Evolutionary conservation across 768 basidiomycete genomes (phyloP), one percentile per base, ranked within the genome.

Genomic region (Dendrothele bispora): DNA sequence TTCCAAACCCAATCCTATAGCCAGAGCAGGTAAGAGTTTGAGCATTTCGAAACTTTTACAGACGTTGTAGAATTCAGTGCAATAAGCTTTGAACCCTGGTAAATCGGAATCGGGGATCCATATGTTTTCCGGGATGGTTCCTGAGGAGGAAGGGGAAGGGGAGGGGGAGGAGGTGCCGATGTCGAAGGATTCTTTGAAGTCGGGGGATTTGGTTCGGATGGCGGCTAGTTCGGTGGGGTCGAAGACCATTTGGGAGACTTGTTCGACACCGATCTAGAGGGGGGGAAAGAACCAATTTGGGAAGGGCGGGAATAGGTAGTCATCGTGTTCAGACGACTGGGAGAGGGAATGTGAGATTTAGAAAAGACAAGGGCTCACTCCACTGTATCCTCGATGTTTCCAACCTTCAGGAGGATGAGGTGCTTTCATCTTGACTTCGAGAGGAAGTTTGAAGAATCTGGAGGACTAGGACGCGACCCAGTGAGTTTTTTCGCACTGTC

Each of bases 171-270:
- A 38, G 58, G 12, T 55, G 5, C 67, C 69, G 12, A 67, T 52
- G 41, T 73, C 71, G 43, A 69, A 69, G 30, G 67, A 70, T 55
- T 69, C 69, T 48, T 67, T 68, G 37, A 64, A 62, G 51, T 66
- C 68, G 4, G 60, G 67, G 30, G 61, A 62, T 37, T 61, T 55
- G 40, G 56, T 55, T 12, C 62, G 61, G 38, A 60, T 62, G 20
- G 49, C 54, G 32, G 52, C 51, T 2, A 63, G 45, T 37, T 63
- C 61, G 3, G 54, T 35, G 1, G 49, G 28, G 46, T 68, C 65
- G 43, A 63, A 64, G 36, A 52, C 56, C 50, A 52, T 52, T 22
- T 60, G 61, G 2, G 55, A 55, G 17, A 57, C 44, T 49, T 62
- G 60, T 37, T 62, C 61, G 11, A 52, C 39, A 14, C 61, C 61